Base-by-base conservation (phyloP, 176 grass and related monocot genomes). In the Saccharum spontaneum region DNA sequence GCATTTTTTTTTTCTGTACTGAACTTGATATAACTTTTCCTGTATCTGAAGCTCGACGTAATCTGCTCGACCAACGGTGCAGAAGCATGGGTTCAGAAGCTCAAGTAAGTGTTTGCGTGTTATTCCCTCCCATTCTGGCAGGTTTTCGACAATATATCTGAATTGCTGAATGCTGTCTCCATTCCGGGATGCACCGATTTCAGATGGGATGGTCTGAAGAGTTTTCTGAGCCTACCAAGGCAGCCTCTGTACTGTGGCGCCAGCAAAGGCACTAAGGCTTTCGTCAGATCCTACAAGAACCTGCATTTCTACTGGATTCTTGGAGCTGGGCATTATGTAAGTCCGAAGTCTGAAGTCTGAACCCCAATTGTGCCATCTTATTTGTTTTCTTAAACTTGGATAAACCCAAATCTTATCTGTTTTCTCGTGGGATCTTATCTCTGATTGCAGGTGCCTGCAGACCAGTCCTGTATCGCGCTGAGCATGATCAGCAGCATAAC, bases 281-380 rank as follows among this genome's bases (percentile, higher is more conserved):
- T 98, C 46, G 74, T 89, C 18, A 98, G 91, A 83, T 92, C 93
- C 9, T 87, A 95, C 84, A 90, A 88, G 81, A 98, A 98, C 85
- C 77, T 98, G 10, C 87, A 94, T 61, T 95, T 95, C 69, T 98
- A 98, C 86, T 98, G 96, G 93, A 98, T 98, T 76, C 88, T 98
- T 65, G 89, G 87, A 87, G 91, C 93, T 24, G 96, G 93, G 30
- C 96, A 95, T 45, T 98, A 88, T 33, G 96, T 98, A 85, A 98
- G 93, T 79, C 8, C 4, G 3, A 55, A 54, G 14, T 48, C 23
- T 7, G 24, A 65, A 66, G 54, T n/a, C 54, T n/a, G 20, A 59
- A 15, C 15, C 31, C 12, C 28, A 38, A 15, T 10, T 23, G 23
- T 43, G 59, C 39, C 14, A 45, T 67, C 77, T 59, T 37, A 5